phyloP scores from a whole-genome alignment of 305 asterid species.

The Fraxinus sp. region DNA sequence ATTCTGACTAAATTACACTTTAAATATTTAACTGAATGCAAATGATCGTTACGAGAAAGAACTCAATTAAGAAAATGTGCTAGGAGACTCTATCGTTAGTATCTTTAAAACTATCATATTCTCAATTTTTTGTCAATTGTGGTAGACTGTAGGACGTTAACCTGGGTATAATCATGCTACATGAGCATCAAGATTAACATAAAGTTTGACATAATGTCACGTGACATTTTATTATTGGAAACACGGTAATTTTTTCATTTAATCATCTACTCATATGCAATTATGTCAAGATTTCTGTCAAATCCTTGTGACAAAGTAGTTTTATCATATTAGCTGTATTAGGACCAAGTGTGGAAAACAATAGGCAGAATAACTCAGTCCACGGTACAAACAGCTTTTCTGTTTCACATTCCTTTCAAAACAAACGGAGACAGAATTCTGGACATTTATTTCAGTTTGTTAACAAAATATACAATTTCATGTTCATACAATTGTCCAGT shows the following conservation, averaged over 20 bases:
- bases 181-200: too few species aligned
- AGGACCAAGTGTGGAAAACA: too few species aligned
- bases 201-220: too few species aligned
- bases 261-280: too few species aligned
- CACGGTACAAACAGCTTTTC: constrained; percentile 40
- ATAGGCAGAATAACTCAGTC: not conserved
- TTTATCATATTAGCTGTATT: too few species aligned
- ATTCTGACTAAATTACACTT: not conserved
- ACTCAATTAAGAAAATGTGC: not conserved
- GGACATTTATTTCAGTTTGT: constrained; percentile 27
- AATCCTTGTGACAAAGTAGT: too few species aligned
- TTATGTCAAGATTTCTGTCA: too few species aligned
- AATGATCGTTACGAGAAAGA: not conserved
- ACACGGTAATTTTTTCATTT: too few species aligned
- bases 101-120: not conserved
- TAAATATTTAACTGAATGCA: not conserved
- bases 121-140: not conserved
- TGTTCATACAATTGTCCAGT: constrained; percentile 65
- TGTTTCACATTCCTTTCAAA: constrained; percentile 17
- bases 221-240: too few species aligned
- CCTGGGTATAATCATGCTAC: too few species aligned
- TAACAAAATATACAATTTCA: constrained; percentile 34
- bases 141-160: too few species aligned
- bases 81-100: not conserved
- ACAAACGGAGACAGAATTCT: constrained; percentile 9